phyloP scores from a whole-genome alignment of 2,329 filamentous ascomycete species.

The Penicillium sp. region DNA sequence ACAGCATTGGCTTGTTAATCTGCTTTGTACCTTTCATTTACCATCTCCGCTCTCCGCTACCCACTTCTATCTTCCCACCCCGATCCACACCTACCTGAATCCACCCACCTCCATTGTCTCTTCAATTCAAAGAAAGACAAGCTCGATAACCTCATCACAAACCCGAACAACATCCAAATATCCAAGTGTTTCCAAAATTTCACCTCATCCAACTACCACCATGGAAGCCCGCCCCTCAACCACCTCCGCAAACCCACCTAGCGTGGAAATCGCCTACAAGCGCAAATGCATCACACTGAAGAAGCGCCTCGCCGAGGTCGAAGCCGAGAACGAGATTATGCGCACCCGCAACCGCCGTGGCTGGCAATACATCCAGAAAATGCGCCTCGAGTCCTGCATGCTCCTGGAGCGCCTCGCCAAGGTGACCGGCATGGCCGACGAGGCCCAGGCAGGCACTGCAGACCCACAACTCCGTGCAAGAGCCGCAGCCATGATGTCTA shows the following conservation, averaged over 20 bases:
- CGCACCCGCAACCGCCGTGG: conserved; percentile 72
- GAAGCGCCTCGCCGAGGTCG: conserved; percentile 83
- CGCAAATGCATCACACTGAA: conserved; percentile 94
- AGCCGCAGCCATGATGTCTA: conserved; percentile 32
- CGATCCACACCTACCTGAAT: neutral
- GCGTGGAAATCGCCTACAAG: conserved; percentile 91
- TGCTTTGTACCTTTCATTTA: neutral
- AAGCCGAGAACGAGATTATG: conserved; percentile 81
- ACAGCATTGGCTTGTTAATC: neutral
- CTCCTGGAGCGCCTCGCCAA: conserved; percentile 40
- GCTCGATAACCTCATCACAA: neutral
- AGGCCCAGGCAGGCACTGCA: conserved; percentile 28
- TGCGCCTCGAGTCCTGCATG: conserved; percentile 59
- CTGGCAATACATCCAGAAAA: conserved; percentile 81
- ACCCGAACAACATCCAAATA: neutral
- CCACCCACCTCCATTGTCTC: neutral
- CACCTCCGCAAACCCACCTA: conserved; percentile 61
- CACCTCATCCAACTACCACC: neutral
- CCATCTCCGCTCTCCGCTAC: no score
- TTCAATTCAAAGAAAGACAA: neutral
- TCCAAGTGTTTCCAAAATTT: neutral
- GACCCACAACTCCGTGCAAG: conserved; percentile 37
- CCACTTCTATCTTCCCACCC: neutral
- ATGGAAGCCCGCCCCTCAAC: conserved; percentile 29
- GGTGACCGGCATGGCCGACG: conserved; percentile 41